Base-by-base conservation (phyloP, 352 stramenopile genomes). In the Globisporangium perplexum region DNA sequence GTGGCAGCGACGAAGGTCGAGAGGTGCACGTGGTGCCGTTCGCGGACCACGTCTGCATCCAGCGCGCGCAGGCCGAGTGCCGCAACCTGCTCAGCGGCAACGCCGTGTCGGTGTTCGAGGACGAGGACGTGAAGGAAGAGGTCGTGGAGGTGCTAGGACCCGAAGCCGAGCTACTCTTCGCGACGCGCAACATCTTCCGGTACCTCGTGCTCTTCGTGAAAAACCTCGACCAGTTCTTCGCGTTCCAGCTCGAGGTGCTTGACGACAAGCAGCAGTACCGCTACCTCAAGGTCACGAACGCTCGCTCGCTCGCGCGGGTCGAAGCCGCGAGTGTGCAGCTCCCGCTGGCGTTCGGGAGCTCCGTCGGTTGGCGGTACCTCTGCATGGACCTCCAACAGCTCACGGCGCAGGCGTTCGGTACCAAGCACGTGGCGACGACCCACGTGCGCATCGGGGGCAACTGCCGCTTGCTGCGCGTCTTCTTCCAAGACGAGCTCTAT, bases 191-290 rank as follows among this genome's bases (percentile, higher is more conserved):
- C 45, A 82, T 89, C 28, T 88, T 91, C 47, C 82, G 76, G n/a
- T 93, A 80, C 57, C 50, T 93, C 18, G 84, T 92, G 47, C 61
- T 95, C 36, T 93, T 92, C 51, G 63, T 93, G 31, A 91, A 90
- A 38, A 82, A 91, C 59, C 70, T 94, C 46, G 71, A 83, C 23
- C 65, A 81, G 24, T 93, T 88, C 47, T 55, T 93, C 17, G 77
- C 87, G 55, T 71, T 93, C 49, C 53, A 75, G n/a, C 52, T 93
- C 36, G 71, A 87, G 30, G 53, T 92, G 1, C 28, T 94, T 26
- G 84, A 93, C 44, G 73, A 88, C 41, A 66, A 74, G 24, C 77
- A 89, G 47, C 71, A 49, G 42, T 90, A 88, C 47, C 71, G 83
- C n/a, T 50, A 66, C 18, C 66, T 94, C 47, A 65, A 59, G 2